A percentile compares a stretch with the other conserved stretches of the same genome.
These are phyloP conservation scores for Neurospora sp. DNA, from an alignment of 495 filamentous ascomycete genomes.

Conservation along the genomic window DNA sequence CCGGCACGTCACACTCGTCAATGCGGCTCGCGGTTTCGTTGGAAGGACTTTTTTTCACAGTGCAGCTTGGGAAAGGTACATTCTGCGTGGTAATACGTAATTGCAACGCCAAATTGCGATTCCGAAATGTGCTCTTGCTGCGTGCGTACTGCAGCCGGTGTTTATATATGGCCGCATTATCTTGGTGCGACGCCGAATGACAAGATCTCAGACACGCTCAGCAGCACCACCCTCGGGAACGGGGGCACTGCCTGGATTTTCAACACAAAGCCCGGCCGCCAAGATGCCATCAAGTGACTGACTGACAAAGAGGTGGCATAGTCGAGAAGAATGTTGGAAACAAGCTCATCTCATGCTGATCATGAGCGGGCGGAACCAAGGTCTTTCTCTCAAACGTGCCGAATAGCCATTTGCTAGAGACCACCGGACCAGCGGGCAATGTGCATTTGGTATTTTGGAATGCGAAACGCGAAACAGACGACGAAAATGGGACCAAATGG, in stretches of 20 bases:
- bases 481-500: background rate
- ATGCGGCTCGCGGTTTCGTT: background rate
- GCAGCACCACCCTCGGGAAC: background rate
- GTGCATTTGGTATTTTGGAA: background rate
- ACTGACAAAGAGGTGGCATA: background rate
- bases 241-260: no score
- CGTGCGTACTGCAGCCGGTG: background rate
- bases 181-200: background rate
- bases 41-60: background rate
- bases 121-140: background rate
- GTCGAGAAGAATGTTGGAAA: background rate
- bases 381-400: background rate
- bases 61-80: background rate
- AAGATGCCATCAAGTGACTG: background rate
- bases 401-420: background rate
- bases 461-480: background rate
- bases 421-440: background rate
- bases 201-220: background rate
- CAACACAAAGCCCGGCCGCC: background rate
- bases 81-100: background rate
- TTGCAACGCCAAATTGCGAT: background rate
- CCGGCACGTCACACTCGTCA: background rate
- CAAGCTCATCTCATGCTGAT: background rate
- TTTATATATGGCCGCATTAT: background rate
- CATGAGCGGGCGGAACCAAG: background rate